A percentile compares a stretch with the other conserved stretches of the same genome.
phyloP scores from a whole-genome alignment of 1,284 basidiomycete genomes.

The Rhodotorula sp. region DNA sequence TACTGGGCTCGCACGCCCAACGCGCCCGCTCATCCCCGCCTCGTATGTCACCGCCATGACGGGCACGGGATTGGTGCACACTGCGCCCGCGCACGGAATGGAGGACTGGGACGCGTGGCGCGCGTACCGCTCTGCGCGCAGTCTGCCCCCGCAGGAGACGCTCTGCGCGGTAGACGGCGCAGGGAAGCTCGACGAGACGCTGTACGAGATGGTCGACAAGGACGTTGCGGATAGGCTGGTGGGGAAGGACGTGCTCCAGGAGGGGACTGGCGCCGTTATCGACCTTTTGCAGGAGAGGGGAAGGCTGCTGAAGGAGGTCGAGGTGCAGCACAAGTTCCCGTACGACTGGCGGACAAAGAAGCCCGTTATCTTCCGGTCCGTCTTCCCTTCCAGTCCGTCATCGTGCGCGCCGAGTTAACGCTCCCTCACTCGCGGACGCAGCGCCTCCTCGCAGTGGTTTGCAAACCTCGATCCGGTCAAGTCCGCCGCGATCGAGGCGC shows the following conservation, averaged over 20 bases:
- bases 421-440: slow-evolving; percentile 48
- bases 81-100: slow-evolving; percentile 89
- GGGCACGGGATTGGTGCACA: slow-evolving; percentile 96
- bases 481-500: slow-evolving; percentile 67
- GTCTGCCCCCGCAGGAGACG: slow-evolving; percentile 38
- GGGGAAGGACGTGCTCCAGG: slow-evolving; percentile 71
- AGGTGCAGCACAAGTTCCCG: slow-evolving; percentile 84
- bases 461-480: slow-evolving; percentile 87
- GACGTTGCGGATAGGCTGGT: slow-evolving; percentile 58
- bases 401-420: background rate
- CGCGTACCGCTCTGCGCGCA: slow-evolving; percentile 28
- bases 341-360: slow-evolving; percentile 96
- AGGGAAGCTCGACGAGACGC: slow-evolving; percentile 70
- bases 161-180: slow-evolving; percentile 77
- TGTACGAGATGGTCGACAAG: slow-evolving; percentile 52
- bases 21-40: slow-evolving; percentile 57
- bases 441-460: slow-evolving; percentile 99
- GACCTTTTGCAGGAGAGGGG: slow-evolving; percentile 62
- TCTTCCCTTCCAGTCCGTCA: slow-evolving; percentile 25
- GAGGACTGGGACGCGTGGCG: slow-evolving; percentile 86
- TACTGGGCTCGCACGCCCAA: slow-evolving; percentile 52
- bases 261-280: slow-evolving; percentile 69
- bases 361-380: slow-evolving; percentile 85
- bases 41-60: slow-evolving; percentile 79
- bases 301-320: slow-evolving; percentile 67